Conservation (phyloP, 768 basidiomycete species). For the Suillus lakei region DNA sequence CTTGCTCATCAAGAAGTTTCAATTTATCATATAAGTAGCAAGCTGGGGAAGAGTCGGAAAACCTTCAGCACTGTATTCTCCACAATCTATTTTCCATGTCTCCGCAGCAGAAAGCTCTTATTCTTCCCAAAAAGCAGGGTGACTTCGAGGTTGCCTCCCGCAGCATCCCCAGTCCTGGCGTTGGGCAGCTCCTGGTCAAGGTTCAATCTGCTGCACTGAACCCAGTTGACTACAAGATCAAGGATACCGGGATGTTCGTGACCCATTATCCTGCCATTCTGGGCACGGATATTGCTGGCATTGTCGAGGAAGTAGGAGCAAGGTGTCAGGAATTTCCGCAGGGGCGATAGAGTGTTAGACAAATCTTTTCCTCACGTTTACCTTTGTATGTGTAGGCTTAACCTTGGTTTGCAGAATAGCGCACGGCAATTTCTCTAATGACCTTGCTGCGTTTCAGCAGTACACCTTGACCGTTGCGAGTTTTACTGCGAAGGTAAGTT, state of each 20-base stretch:
- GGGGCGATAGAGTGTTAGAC: constrained; percentile 47
- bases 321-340: constrained; percentile 37
- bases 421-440: constrained; percentile 33
- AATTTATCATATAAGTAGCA: background rate
- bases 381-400: constrained; percentile 21
- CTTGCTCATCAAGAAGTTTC: background rate
- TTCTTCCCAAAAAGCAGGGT: constrained; percentile 31
- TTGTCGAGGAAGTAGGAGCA: constrained; percentile 45
- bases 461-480: constrained; percentile 38
- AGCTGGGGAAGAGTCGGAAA: background rate
- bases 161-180: constrained; percentile 37
- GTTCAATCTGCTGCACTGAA: constrained; percentile 47
- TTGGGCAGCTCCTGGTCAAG: constrained; percentile 48
- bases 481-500: constrained; percentile 42
- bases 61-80: background rate
- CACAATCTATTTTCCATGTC: constrained; percentile 24
- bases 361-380: background rate
- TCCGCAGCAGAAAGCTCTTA: constrained; percentile 33
- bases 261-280: constrained; percentile 41
- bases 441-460: constrained; percentile 44
- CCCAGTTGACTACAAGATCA: constrained; percentile 51
- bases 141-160: constrained; percentile 34
- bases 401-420: constrained; percentile 30
- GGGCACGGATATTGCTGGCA: constrained; percentile 43
- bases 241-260: constrained; percentile 34